Percentiles rank a stretch among this genome's conserved stretches.
phyloP scores from a whole-genome alignment of 176 grass and related monocot species.

The Raddia guianensis region DNA sequence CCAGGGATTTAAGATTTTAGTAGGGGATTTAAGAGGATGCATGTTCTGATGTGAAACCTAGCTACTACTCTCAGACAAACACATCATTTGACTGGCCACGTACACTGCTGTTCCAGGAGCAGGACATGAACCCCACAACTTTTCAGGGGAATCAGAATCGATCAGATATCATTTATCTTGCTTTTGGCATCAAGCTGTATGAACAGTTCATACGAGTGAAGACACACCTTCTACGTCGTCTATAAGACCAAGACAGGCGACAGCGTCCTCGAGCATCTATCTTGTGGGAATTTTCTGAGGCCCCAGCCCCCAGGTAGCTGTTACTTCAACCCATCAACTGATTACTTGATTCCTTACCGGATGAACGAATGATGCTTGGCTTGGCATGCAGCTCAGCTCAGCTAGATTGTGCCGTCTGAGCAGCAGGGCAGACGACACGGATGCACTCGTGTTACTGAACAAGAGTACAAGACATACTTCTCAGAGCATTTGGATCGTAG shows the following conservation, averaged over 20 bases:
- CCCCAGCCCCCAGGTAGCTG: not conserved
- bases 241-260: not conserved
- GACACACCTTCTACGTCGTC: not conserved
- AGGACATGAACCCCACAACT: conserved; percentile 9
- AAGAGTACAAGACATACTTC: conserved; percentile 20
- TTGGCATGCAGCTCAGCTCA: not conserved
- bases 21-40: not conserved
- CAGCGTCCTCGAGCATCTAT: not conserved
- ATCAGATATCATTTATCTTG: too few species aligned
- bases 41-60: not conserved
- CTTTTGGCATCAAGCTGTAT: conserved; percentile 9
- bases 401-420: conserved; percentile 4
- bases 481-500: conserved; percentile 32
- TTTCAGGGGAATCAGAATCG: not conserved
- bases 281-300: not conserved
- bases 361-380: conserved; percentile 1
- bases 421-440: conserved; percentile 24
- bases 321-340: not conserved
- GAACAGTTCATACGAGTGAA: not conserved
- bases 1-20: not conserved
- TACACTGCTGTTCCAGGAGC: not conserved
- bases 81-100: not conserved
- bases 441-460: conserved; percentile 16
- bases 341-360: not conserved
- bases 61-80: not conserved